Conservation (phyloP, 1,284 basidiomycete species). For the Cutaneotrichosporon sp. region DNA sequence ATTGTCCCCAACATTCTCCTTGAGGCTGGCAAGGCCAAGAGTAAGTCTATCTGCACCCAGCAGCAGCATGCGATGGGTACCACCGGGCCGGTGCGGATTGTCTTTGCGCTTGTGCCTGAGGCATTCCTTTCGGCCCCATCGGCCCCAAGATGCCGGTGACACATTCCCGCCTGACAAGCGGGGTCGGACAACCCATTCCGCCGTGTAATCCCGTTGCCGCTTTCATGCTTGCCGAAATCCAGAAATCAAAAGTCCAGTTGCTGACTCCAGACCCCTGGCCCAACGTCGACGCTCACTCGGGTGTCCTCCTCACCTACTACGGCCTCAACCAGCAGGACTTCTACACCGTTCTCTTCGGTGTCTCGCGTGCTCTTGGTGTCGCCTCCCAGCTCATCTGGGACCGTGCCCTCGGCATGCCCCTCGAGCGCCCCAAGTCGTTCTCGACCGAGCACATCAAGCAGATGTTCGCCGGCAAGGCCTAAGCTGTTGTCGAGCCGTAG, state of each 20-base stretch:
- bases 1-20: conserved; percentile 90
- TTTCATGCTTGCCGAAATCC: neutral
- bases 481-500: conserved; percentile 7
- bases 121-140: conserved; percentile 3
- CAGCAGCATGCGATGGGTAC: conserved; percentile 23
- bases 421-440: conserved; percentile 56
- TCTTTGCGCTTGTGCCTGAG: neutral
- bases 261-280: conserved; percentile 55
- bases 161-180: neutral
- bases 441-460: conserved; percentile 54
- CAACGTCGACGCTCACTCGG: conserved; percentile 96
- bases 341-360: conserved; percentile 96
- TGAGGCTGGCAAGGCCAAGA: conserved; percentile 92
- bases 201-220: neutral
- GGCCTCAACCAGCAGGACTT: conserved; percentile 82
- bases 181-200: neutral
- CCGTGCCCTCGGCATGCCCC: conserved; percentile 75
- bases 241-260: neutral
- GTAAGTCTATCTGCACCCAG: conserved; percentile 42
- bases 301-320: conserved; percentile 80
- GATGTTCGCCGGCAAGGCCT: conserved; percentile 49
- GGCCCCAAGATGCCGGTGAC: neutral
- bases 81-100: neutral
- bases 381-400: conserved; percentile 90
- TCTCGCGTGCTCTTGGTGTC: conserved; percentile 89